Evolutionary conservation across 2,329 filamentous ascomycete species (phyloP).

Genomic region (Harringtonia aguacate): DNA sequence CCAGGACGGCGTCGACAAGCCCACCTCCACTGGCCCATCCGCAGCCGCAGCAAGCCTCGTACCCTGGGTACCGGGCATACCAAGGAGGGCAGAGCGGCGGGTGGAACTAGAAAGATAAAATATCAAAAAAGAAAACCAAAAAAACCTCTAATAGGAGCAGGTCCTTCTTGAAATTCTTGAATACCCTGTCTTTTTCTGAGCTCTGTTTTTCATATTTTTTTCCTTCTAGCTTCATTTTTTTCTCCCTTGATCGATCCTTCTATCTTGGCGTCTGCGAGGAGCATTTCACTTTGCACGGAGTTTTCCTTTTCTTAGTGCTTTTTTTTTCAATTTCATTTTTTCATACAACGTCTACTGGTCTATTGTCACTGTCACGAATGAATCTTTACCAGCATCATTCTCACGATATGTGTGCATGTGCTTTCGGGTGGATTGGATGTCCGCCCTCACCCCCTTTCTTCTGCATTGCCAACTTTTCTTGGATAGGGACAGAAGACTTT

Average conservation of each 20-base stretch:
- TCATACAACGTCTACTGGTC: neutral
- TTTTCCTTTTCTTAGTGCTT: neutral
- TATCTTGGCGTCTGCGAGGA: too few relatives aligned
- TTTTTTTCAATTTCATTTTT: neutral
- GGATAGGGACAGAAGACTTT: neutral
- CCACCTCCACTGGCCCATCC: too few relatives aligned
- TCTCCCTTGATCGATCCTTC: too few relatives aligned
- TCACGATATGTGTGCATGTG: too few relatives aligned
- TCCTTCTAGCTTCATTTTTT: neutral
- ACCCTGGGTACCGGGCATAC: constrained; percentile 19
- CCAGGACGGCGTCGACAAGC: too few relatives aligned
- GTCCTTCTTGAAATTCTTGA: neutral
- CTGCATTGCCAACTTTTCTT: neutral
- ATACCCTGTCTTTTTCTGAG: neutral
- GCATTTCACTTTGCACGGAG: neutral
- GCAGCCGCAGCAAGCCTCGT: neutral
- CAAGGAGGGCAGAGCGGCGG: constrained; percentile 2
- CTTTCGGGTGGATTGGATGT: neutral
- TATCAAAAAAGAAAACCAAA: neutral
- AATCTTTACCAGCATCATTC: too few relatives aligned
- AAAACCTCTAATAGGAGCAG: neutral
- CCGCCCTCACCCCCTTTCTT: too few relatives aligned
- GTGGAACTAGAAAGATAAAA: constrained; percentile 11
- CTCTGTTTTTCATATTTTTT: neutral
- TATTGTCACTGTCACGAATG: too few relatives aligned